Conservation (phyloP, 345 rosid genomes). For the Hibiscus syriacus region DNA sequence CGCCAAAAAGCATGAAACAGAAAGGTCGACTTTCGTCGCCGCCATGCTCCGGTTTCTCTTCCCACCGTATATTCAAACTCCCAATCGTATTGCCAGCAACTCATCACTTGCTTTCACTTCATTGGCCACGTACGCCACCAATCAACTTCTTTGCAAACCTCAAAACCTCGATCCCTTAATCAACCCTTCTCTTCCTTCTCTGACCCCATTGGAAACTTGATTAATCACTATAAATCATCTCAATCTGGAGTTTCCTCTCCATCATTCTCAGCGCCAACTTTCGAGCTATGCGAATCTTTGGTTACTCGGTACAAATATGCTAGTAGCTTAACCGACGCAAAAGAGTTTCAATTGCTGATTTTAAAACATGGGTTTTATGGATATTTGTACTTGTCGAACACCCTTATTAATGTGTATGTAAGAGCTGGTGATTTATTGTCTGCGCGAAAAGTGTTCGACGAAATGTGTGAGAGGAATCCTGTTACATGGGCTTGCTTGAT, state of each 20-base stretch:
- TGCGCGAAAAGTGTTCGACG: conserved; percentile 59
- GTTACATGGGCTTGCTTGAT: conserved; percentile 81
- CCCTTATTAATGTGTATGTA: conserved; percentile 47
- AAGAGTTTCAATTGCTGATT: conserved; percentile 36
- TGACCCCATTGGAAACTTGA: conserved; percentile 13
- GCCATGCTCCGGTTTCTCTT: conserved; percentile 31
- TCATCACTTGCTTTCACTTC: conserved; percentile 12
- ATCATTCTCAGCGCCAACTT: neutral
- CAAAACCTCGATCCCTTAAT: conserved; percentile 3
- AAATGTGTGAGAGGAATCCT: conserved; percentile 61
- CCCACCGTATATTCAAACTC: conserved; percentile 3
- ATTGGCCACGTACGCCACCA: neutral
- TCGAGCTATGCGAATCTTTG: conserved; percentile 26
- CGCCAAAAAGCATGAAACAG: conserved; percentile 4
- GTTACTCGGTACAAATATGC: conserved; percentile 26
- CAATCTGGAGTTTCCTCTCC: neutral
- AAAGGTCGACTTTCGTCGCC: neutral
- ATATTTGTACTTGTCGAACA: conserved; percentile 58
- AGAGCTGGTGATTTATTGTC: conserved; percentile 37
- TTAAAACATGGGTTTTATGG: conserved; percentile 41
- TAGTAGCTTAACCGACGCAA: conserved; percentile 29
- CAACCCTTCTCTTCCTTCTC: conserved; percentile 14
- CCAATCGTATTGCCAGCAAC: conserved; percentile 7
- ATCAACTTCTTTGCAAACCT: neutral
- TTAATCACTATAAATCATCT: conserved; percentile 13